A percentile compares a stretch with the other conserved stretches of the same genome.
These are phyloP conservation scores for Septoria petroselini DNA, from an alignment of 2,329 filamentous ascomycete species.

Conservation along the genomic window DNA sequence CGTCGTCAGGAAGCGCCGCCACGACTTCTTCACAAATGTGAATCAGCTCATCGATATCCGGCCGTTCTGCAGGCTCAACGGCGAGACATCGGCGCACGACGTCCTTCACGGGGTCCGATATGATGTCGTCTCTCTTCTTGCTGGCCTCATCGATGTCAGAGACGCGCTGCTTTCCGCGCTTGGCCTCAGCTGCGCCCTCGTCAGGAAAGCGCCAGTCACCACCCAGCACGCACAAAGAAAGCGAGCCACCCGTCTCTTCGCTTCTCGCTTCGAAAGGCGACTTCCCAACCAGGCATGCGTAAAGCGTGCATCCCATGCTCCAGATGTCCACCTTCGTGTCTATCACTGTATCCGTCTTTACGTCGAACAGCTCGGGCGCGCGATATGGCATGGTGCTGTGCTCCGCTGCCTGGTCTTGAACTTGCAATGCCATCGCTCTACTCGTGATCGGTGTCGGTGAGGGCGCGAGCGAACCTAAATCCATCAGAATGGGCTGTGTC, in stretches of 20 bases:
- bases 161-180: conserved; percentile 54
- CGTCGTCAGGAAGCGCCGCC: conserved; percentile 59
- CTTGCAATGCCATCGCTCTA: conserved; percentile 81
- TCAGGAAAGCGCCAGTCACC: conserved; percentile 97
- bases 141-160: conserved; percentile 30
- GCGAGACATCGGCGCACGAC: conserved; percentile 81
- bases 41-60: conserved; percentile 82
- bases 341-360: conserved; percentile 85
- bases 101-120: conserved; percentile 80
- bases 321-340: conserved; percentile 98
- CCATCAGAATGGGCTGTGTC: conserved; percentile 88
- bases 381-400: conserved; percentile 99
- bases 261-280: conserved; percentile 93
- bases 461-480: conserved; percentile 84
- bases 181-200: conserved; percentile 63
- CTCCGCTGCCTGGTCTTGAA: conserved; percentile 92
- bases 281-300: conserved; percentile 93
- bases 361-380: conserved; percentile 95
- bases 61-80: conserved; percentile 83
- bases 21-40: conserved; percentile 72
- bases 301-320: conserved; percentile 96
- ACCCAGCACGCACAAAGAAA: conserved; percentile 87
- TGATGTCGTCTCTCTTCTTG: conserved; percentile 50
- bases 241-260: conserved; percentile 90
- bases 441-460: conserved; percentile 87